phyloP scores from a whole-genome alignment of 257 asterid species.

The Coffea canephora region DNA sequence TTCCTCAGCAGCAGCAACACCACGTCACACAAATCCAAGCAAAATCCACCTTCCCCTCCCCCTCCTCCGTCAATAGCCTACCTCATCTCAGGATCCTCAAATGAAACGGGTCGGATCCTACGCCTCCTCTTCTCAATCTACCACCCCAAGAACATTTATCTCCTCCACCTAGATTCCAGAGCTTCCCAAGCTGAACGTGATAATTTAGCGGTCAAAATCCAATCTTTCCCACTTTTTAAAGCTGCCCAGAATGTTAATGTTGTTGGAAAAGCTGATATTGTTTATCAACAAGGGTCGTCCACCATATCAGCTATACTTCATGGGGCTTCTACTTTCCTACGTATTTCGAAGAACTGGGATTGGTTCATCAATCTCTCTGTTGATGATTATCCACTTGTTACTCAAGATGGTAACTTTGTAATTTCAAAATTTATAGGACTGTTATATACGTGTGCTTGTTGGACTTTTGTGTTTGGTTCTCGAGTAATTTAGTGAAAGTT shows the following conservation, averaged over 20 bases:
- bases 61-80: constrained; percentile 75
- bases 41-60: constrained; percentile 30
- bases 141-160: constrained; percentile 74
- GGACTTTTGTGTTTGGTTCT: not conserved
- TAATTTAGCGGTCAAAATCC: constrained; percentile 47
- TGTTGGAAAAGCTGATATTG: constrained; percentile 68
- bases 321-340: constrained; percentile 74
- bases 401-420: constrained; percentile 75
- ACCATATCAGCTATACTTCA: constrained; percentile 65
- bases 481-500: not conserved
- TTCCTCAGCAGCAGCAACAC: constrained; percentile 25
- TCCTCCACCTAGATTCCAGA: constrained; percentile 68
- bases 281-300: constrained; percentile 61
- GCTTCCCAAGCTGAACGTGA: constrained; percentile 70
- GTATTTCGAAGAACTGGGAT: constrained; percentile 66
- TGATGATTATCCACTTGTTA: constrained; percentile 76
- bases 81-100: constrained; percentile 70
- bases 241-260: constrained; percentile 80
- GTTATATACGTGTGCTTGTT: not conserved
- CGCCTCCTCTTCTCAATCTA: constrained; percentile 68
- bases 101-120: constrained; percentile 55
- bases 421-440: no score
- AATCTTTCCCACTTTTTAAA: constrained; percentile 57
- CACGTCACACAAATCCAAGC: constrained; percentile 14
- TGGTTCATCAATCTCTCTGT: constrained; percentile 83